Percentiles rank a stretch among this genome's conserved stretches.
Conservation (phyloP, 2,329 filamentous ascomycete genomes). For the Verticillium nubilum region DNA sequence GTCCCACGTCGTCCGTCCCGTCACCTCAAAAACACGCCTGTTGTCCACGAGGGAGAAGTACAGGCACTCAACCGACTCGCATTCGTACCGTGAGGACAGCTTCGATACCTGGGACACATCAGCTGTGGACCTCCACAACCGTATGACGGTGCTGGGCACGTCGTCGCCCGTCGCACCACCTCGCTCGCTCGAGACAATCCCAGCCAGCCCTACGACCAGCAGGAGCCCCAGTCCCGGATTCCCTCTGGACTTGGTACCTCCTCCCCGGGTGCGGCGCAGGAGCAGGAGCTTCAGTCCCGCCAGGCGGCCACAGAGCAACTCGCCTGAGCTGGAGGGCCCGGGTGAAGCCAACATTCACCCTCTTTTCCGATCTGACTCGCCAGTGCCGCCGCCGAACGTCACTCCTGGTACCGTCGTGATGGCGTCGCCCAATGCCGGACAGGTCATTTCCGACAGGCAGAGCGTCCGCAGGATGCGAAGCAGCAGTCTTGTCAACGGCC, state of each 20-base stretch:
- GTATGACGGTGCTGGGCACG: conserved; percentile 50
- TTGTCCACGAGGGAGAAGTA: conserved; percentile 38
- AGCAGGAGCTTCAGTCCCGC: conserved; percentile 49
- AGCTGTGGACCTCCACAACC: conserved; percentile 55
- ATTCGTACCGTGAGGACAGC: conserved; percentile 39
- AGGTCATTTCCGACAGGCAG: conserved; percentile 51
- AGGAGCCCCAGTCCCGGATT: conserved; percentile 59
- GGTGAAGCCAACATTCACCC: conserved; percentile 71
- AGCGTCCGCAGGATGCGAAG: conserved; percentile 52
- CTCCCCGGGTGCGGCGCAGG: conserved; percentile 36
- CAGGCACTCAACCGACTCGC: conserved; percentile 43
- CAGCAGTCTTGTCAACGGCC: conserved; percentile 42
- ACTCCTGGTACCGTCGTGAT: conserved; percentile 67
- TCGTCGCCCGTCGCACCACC: conserved; percentile 37
- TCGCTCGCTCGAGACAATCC: conserved; percentile 65
- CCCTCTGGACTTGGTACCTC: conserved; percentile 47
- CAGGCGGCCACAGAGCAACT: conserved; percentile 13
- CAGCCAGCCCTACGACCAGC: conserved; percentile 58
- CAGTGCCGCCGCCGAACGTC: conserved; percentile 57
- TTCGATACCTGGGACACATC: conserved; percentile 76
- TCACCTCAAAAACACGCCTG: conserved; percentile 51
- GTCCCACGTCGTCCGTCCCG: conserved; percentile 45
- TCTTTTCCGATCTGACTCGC: conserved; percentile 69
- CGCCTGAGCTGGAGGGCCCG: conserved; percentile 27
- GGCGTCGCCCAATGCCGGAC: conserved; percentile 63